Base-by-base conservation (phyloP, 2,329 filamentous ascomycete species). In the Ceratocystis ficicola region DNA sequence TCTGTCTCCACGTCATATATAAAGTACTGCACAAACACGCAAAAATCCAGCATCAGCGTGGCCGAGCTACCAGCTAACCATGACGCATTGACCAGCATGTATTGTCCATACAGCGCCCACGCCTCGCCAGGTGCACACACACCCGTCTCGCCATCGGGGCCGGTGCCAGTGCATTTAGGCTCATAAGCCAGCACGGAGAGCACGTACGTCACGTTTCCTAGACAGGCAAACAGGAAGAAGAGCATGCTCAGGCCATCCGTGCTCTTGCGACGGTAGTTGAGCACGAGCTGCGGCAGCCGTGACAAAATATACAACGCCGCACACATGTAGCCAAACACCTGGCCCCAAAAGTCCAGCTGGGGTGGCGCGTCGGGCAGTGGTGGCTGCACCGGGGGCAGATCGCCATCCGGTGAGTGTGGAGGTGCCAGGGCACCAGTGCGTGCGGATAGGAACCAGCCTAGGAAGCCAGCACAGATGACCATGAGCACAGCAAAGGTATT, bases 191-290 rank as follows among this genome's bases (percentile, higher is more conserved):
- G 81, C 70, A 99, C 97, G 46, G 87, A 92, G 46, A 96, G 78
- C 20, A 96, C 92, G 72, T 95, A 97, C 0, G 92, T 96, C 69
- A 96, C 75, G 74, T 99, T 99, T 1, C 94, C 94, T 5, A 97
- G 84, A 73, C 93, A 97, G 3, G 94, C 94, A 74, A 99, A 97
- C 25, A 97, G 79, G 78, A 97, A 97, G 77, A 97, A 99, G 10
- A 97, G 81, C 77, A 96, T 86, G 69, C 89, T 93, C 22, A 99
- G 87, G 2, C 94, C 94, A 66, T 97, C 92, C 0, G 92, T 96
- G 55, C 87, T 92, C 77, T 95, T 95, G 69, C 94, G 87, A 22
- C 89, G 85, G 78, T 90, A 95, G 75, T 97, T 99, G 64, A 97
- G 83, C 6, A 96, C 80, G 1, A 99, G 80, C 77, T 99, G 94